Evolutionary conservation across 345 rosid genomes (phyloP).

Genomic region (Salix purpurea): DNA sequence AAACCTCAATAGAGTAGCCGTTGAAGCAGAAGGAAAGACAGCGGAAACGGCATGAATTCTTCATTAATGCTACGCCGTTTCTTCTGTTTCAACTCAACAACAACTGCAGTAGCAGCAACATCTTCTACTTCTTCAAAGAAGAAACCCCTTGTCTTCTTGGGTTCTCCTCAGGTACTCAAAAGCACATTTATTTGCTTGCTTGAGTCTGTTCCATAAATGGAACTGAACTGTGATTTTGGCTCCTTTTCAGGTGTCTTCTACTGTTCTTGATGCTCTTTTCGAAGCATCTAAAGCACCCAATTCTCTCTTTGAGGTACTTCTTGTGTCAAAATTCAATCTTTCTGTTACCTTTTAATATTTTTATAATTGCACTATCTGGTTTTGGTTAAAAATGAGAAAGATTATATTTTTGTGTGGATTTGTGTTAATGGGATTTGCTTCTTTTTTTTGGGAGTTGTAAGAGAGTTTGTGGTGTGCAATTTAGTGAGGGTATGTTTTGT

Average conservation of each 20-base stretch:
- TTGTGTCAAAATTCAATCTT: neutral
- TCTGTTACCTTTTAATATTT: neutral
- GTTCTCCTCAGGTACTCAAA: constrained; percentile 72
- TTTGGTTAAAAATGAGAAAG: neutral
- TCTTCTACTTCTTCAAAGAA: constrained; percentile 46
- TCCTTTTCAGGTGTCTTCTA: constrained; percentile 55
- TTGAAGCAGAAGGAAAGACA: neutral
- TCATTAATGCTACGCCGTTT: constrained; percentile 62
- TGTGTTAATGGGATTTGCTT: neutral
- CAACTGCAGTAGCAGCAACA: constrained; percentile 19
- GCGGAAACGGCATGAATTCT: constrained; percentile 9
- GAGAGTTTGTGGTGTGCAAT: neutral
- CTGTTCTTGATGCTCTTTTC: constrained; percentile 78
- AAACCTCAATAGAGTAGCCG: neutral
- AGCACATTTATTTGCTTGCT: neutral
- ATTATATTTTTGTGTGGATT: neutral
- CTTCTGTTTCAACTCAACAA: constrained; percentile 38
- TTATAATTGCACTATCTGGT: neutral
- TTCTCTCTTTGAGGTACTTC: constrained; percentile 64
- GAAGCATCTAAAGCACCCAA: constrained; percentile 57
- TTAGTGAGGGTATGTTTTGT: constrained; percentile 1
- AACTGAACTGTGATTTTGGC: neutral
- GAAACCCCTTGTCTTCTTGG: constrained; percentile 78
- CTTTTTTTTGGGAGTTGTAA: neutral
- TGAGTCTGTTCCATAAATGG: neutral